A percentile compares a stretch with the other conserved stretches of the same genome.
These are phyloP conservation scores for Gossypium trilobum DNA, from an alignment of 441 rosid genomes.

Conservation along the genomic window DNA sequence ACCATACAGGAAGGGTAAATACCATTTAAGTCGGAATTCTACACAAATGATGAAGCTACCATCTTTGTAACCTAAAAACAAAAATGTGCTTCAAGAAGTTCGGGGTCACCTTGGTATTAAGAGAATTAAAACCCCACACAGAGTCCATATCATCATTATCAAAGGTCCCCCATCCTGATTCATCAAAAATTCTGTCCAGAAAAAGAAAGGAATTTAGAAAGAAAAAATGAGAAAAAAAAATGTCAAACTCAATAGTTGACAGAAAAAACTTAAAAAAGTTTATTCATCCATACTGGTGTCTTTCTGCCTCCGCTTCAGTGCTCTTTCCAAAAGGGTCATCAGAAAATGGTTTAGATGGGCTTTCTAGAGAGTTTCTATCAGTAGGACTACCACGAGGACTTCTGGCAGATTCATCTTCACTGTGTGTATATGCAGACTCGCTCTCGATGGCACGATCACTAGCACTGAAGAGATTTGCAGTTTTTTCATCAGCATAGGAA, in stretches of 20 bases:
- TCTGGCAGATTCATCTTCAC: slow-evolving; percentile 75
- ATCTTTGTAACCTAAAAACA: slow-evolving; percentile 6
- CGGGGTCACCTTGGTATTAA: slow-evolving; percentile 55
- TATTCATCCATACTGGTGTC: slow-evolving; percentile 31
- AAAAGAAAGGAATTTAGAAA: slow-evolving; percentile 6
- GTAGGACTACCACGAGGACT: slow-evolving; percentile 77
- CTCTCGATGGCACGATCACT: slow-evolving; percentile 43
- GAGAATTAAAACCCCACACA: slow-evolving; percentile 74
- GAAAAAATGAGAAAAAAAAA: not conserved
- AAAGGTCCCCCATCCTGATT: slow-evolving; percentile 87
- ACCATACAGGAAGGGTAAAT: not conserved
- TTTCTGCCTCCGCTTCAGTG: slow-evolving; percentile 54
- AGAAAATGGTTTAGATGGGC: slow-evolving; percentile 58
- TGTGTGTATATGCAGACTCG: slow-evolving; percentile 53
- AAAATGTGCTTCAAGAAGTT: slow-evolving; percentile 15
- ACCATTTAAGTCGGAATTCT: not conserved
- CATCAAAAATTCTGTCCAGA: slow-evolving; percentile 60
- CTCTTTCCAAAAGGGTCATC: slow-evolving; percentile 47
- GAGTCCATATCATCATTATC: slow-evolving; percentile 87
- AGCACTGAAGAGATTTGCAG: slow-evolving; percentile 32
- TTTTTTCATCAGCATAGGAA: slow-evolving; percentile 43
- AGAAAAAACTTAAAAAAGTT: not conserved
- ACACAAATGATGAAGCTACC: not conserved
- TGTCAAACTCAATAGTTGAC: not conserved
- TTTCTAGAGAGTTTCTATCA: slow-evolving; percentile 48